Conservation (phyloP, 2,329 filamentous ascomycete species). For the Fusarium solani-melongenae region DNA sequence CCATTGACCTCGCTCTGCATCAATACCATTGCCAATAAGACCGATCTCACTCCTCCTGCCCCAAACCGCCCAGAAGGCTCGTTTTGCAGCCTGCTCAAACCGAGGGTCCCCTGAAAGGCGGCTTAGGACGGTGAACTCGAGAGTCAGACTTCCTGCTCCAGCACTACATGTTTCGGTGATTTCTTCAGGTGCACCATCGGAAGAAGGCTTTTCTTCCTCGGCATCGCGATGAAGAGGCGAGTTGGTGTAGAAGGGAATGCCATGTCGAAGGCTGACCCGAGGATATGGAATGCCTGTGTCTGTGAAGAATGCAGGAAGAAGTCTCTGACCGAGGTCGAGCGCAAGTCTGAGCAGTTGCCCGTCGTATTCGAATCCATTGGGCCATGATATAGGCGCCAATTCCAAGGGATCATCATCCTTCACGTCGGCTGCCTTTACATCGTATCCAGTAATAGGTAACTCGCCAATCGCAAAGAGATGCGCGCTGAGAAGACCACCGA, state of each 20-base stretch:
- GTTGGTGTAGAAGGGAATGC: conserved; percentile 92
- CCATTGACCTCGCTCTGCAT: conserved; percentile 92
- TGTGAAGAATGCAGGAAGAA: conserved; percentile 93
- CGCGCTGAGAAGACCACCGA: conserved; percentile 90
- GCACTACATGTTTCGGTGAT: conserved; percentile 97
- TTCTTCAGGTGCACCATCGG: conserved; percentile 64
- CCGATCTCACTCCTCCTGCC: conserved; percentile 84
- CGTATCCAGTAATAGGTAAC: conserved; percentile 84
- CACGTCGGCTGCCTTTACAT: conserved; percentile 55
- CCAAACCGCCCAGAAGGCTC: conserved; percentile 99
- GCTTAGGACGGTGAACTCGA: conserved; percentile 93
- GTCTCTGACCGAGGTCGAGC: conserved; percentile 81
- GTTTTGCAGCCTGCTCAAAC: conserved; percentile 91
- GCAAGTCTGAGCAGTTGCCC: conserved; percentile 92
- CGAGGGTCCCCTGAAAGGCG: conserved; percentile 85
- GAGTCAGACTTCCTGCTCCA: conserved; percentile 92
- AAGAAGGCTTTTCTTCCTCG: conserved; percentile 35
- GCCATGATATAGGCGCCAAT: conserved; percentile 73
- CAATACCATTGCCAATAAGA: conserved; percentile 90
- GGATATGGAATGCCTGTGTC: conserved; percentile 93
- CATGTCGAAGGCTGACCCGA: conserved; percentile 88
- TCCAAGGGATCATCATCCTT: conserved; percentile 57
- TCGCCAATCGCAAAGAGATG: conserved; percentile 94
- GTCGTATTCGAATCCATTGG: conserved; percentile 83
- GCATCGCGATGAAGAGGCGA: conserved; percentile 77